phyloP scores from a whole-genome alignment of 2,329 filamentous ascomycete species.

The Calonectria pauciramosa region DNA sequence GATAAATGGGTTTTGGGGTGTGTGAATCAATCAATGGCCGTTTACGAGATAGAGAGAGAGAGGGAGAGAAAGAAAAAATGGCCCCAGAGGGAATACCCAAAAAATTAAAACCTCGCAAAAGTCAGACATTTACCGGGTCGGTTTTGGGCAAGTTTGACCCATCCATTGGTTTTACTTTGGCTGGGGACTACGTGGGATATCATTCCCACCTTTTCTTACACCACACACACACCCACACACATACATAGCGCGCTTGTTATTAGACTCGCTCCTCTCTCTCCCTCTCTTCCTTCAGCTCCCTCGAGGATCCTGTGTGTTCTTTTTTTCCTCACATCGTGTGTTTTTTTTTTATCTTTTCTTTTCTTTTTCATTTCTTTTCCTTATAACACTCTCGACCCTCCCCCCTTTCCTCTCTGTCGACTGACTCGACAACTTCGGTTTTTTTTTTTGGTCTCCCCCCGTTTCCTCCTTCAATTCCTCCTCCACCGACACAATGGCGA shows the following conservation, averaged over 20 bases:
- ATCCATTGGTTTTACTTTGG: conserved; percentile 10
- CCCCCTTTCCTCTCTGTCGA: background rate
- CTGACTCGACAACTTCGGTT: background rate
- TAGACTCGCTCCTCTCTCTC: background rate
- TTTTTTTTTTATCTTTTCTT: background rate
- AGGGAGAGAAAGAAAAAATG: background rate
- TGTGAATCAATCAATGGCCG: background rate
- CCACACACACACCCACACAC: conserved; percentile 10
- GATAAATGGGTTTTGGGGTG: background rate
- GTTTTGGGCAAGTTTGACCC: conserved; percentile 3
- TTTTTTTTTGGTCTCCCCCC: background rate
- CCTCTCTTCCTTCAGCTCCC: conserved; percentile 3
- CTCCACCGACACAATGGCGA: conserved; percentile 43
- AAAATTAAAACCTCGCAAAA: conserved; percentile 1
- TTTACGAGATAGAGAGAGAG: background rate
- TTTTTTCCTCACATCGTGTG: background rate
- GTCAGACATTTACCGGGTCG: background rate
- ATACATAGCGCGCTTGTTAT: conserved; percentile 5
- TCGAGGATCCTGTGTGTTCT: background rate
- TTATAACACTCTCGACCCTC: background rate
- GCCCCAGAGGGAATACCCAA: background rate
- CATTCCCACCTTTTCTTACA: conserved; percentile 15
- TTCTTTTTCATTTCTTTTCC: background rate
- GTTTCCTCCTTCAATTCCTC: background rate
- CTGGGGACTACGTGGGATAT: conserved; percentile 7